Conservation (phyloP, 768 basidiomycete species). For the Amanita brunnescens region DNA sequence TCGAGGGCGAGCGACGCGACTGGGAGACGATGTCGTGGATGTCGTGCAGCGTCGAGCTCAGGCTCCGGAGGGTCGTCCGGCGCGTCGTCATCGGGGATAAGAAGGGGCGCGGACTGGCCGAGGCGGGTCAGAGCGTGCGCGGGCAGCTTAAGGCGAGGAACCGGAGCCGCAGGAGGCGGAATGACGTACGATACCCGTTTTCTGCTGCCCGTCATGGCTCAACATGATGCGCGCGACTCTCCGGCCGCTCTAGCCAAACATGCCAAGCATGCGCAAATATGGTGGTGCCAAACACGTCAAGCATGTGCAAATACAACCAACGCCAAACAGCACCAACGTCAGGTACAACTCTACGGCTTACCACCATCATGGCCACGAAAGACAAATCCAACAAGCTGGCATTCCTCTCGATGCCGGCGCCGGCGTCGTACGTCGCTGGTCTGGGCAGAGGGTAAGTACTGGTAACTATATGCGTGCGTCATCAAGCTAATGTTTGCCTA, state of each 20-base stretch:
- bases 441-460: conserved; percentile 82
- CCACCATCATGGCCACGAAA: conserved; percentile 13
- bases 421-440: conserved; percentile 97
- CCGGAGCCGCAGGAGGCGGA: conserved; percentile 55
- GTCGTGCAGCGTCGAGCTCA: conserved; percentile 16
- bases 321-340: neutral
- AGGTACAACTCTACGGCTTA: no score
- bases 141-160: conserved; percentile 66
- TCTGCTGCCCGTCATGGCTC: conserved; percentile 29
- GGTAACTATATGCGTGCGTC: neutral
- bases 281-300: neutral
- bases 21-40: conserved; percentile 82
- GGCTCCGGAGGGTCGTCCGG: neutral
- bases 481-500: conserved; percentile 21
- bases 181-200: conserved; percentile 85
- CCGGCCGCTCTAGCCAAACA: neutral
- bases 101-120: conserved; percentile 26
- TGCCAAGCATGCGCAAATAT: neutral
- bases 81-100: neutral
- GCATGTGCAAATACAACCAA: neutral
- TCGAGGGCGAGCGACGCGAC: conserved; percentile 86
- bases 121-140: conserved; percentile 54
- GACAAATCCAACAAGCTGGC: conserved; percentile 72
- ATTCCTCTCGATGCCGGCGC: conserved; percentile 87
- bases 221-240: neutral